Conservation (phyloP, 2,329 filamentous ascomycete genomes). For the Pleoardoris graminearum region DNA sequence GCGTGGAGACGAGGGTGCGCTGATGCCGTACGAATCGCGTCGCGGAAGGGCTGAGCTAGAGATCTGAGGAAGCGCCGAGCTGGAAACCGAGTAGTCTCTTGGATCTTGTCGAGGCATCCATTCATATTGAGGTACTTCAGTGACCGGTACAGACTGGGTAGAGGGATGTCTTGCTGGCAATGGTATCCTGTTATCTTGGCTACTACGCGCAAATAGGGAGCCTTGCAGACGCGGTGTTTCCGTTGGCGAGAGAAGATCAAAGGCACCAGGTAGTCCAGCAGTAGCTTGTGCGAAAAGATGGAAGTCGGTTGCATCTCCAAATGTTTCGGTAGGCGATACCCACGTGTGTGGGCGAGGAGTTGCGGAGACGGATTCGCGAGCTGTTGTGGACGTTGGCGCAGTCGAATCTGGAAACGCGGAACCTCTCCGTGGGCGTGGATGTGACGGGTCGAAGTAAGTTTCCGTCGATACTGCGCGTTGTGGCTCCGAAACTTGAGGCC, state of each 20-base stretch:
- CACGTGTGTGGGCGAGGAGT: slow-evolving; percentile 39
- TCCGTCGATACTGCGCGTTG: slow-evolving; percentile 22
- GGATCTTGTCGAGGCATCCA: slow-evolving; percentile 2
- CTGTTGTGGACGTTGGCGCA: slow-evolving; percentile 17
- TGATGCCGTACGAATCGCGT: slow-evolving; percentile 14
- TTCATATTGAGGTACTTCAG: slow-evolving; percentile 12
- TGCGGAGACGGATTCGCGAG: slow-evolving; percentile 21
- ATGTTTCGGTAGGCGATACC: slow-evolving; percentile 41
- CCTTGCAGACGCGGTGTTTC: slow-evolving; percentile 37
- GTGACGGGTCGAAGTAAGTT: slow-evolving; percentile 26
- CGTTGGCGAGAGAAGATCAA: slow-evolving; percentile 38
- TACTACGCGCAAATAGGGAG: slow-evolving; percentile 38
- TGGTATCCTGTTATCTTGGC: slow-evolving; percentile 31
- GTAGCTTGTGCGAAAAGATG: slow-evolving; percentile 47
- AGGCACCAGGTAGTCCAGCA: slow-evolving; percentile 35
- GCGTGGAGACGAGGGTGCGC: slow-evolving; percentile 12
- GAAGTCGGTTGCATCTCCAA: slow-evolving; percentile 41
- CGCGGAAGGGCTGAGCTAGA: slow-evolving; percentile 22
- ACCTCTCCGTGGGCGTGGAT: slow-evolving; percentile 24
- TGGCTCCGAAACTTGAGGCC: slow-evolving; percentile 8
- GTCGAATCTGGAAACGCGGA: slow-evolving; percentile 33
- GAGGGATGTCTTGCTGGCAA: slow-evolving; percentile 25
- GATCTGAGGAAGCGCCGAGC: slow-evolving; percentile 8
- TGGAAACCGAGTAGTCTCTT: neutral
- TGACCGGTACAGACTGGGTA: slow-evolving; percentile 31